Evolutionary conservation across 2,329 filamentous ascomycete genomes (phyloP), one percentile per base, ranked within the genome.

Genomic region (Neocucurbitaria cava): DNA sequence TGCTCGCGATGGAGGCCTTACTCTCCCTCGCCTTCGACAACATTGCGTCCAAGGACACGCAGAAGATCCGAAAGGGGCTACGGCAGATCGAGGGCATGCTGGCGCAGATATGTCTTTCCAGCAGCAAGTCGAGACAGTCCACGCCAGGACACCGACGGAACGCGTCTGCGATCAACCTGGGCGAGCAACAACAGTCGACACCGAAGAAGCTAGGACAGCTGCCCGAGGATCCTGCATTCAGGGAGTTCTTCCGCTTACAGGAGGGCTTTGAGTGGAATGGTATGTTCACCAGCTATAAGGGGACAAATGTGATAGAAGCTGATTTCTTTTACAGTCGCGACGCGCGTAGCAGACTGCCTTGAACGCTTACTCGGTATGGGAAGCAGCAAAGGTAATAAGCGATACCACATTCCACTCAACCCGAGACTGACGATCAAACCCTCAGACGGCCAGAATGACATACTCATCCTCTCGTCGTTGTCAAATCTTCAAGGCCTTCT

Each of bases 181-280:
- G 66, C 49, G 69, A 74, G 47, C 69, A 74, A 50, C 62, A 66
- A 31, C 61, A 65, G 46, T 48, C 63, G 1, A 56, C 68, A 20
- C 66, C 73, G n/a, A 77, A 76, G 77, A 82, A 75, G 72, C 82
- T 96, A 45, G 79, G 80, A 20, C 88, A 92, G 52, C 79, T 97
- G 59, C 84, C 85, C 46, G 85, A 88, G 60, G 95, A 98, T 76
- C 91, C 90, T 18, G 94, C 93, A 18, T 98, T 97, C 73, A 83
- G 91, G 63, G 92, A 97, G 77, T 98, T 98, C 81, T 97, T 96
- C 81, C 92, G 96, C 75, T 76, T 98, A 62, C 95, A 99, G 76
- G 93, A 98, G 72, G 91, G 93, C 2, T 99, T 99, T 73, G 92
- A 98, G 79, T 98, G 92, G 90, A 99, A 99, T 79, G 84, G 86